Evolutionary conservation across 148 eudicot species (phyloP).

Genomic region (Rhododendron henanense): DNA sequence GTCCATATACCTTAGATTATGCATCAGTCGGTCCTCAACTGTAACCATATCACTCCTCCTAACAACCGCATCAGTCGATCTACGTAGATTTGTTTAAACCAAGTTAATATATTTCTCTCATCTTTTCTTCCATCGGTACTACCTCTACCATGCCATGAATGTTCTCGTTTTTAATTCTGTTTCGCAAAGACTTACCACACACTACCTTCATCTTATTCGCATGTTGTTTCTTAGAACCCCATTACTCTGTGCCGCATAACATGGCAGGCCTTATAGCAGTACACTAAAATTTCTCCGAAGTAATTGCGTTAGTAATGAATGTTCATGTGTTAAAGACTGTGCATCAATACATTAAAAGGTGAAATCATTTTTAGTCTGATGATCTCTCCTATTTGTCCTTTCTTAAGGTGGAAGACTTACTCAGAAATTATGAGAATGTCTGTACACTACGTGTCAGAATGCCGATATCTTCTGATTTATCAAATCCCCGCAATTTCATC

Average conservation of each 20-base stretch:
- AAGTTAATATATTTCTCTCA: neutral
- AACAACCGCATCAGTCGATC: too few relatives aligned
- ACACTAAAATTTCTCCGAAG: neutral
- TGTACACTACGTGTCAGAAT: conserved; percentile 52
- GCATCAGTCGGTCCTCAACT: too few relatives aligned
- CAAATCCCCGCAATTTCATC: conserved; percentile 55
- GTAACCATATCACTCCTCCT: too few relatives aligned
- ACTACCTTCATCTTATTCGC: neutral
- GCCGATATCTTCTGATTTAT: conserved; percentile 53
- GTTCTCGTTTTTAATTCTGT: neutral
- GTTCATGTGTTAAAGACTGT: neutral
- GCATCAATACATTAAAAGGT: neutral
- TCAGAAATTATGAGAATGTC: conserved; percentile 47
- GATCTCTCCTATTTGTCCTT: neutral
- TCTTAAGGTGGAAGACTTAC: conserved; percentile 47
- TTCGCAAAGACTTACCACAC: neutral
- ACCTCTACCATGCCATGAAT: neutral
- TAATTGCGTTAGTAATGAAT: neutral
- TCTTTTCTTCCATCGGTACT: neutral
- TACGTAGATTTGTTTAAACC: neutral
- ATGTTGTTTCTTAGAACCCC: neutral
- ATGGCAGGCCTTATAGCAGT: neutral
- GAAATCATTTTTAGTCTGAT: neutral
- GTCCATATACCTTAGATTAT: too few relatives aligned
- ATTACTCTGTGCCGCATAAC: neutral